Percentiles rank a stretch among this genome's conserved stretches.
These are phyloP conservation scores for Nothophaeocryptopus gaeumannii DNA, from an alignment of 2,329 filamentous ascomycete species.

Conservation along the genomic window DNA sequence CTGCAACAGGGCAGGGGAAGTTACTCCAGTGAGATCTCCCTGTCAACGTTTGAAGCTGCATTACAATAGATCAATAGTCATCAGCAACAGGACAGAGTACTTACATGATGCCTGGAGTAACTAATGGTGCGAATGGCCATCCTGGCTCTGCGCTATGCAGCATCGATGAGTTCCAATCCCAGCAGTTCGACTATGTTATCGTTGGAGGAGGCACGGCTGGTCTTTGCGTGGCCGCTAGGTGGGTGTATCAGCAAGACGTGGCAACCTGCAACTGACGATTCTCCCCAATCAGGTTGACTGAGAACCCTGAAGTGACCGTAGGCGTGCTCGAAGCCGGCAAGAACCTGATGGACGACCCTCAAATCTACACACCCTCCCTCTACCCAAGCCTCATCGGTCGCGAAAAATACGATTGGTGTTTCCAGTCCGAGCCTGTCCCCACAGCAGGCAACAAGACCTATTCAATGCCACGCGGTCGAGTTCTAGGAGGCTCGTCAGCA, in stretches of 20 bases:
- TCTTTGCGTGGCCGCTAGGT: constrained; percentile 26
- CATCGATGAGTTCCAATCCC: constrained; percentile 26
- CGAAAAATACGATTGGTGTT: constrained; percentile 37
- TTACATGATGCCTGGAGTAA: constrained; percentile 15
- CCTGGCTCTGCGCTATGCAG: constrained; percentile 27
- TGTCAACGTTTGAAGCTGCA: not conserved
- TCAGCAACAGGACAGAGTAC: too few relatives aligned
- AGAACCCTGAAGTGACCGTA: constrained; percentile 31
- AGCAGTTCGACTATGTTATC: constrained; percentile 30
- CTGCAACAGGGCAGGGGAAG: not conserved
- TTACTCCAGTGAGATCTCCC: not conserved
- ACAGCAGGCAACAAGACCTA: constrained; percentile 29
- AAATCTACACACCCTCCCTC: constrained; percentile 33
- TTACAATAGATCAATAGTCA: not conserved
- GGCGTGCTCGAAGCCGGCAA: constrained; percentile 36
- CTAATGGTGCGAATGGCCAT: constrained; percentile 18
- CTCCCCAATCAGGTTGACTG: constrained; percentile 29
- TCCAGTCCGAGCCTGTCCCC: constrained; percentile 24
- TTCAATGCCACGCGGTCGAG: constrained; percentile 37
- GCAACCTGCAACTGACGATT: too few relatives aligned
- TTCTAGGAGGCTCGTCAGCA: constrained; percentile 38
- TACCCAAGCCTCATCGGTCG: constrained; percentile 34
- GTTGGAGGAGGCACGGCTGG: constrained; percentile 34
- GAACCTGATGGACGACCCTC: constrained; percentile 28
- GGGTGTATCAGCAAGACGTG: too few relatives aligned